Evolutionary conservation across 129 eudicot species (phyloP).

Genomic region (Tagetes patula): DNA sequence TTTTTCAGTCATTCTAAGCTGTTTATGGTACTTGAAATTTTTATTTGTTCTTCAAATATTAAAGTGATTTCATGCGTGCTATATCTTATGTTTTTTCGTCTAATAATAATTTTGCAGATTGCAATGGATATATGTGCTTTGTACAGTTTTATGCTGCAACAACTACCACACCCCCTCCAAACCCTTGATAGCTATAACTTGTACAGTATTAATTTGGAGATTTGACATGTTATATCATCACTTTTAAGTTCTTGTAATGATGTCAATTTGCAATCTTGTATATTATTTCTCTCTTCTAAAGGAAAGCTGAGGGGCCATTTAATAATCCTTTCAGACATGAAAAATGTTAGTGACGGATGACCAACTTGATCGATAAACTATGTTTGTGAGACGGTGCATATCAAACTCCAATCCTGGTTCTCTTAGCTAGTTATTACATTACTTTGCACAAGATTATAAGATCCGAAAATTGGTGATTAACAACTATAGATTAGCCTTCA

Average conservation of each 20-base stretch:
- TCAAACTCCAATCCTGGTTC: too few species aligned
- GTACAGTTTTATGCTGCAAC: constrained; percentile 29
- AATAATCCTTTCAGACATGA: neutral
- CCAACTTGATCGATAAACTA: neutral
- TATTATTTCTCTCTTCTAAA: neutral
- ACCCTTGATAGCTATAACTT: constrained; percentile 19
- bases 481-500: too few species aligned
- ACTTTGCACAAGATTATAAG: too few species aligned
- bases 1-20: constrained; percentile 60
- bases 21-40: constrained; percentile 22
- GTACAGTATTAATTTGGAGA: constrained; percentile 28
- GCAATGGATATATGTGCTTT: constrained; percentile 21
- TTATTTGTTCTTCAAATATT: neutral
- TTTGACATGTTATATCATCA: constrained; percentile 18
- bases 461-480: too few species aligned
- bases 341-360: neutral
- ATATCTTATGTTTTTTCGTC: neutral
- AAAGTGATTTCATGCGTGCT: neutral
- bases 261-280: constrained; percentile 9
- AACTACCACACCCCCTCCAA: neutral
- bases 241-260: constrained; percentile 9
- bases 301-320: neutral
- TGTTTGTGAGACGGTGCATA: too few species aligned
- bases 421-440: too few species aligned
- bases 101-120: constrained; percentile 23